A percentile compares a stretch with the other conserved stretches of the same genome.
Conservation (phyloP, 2,329 filamentous ascomycete genomes). For the Rhynchosporium secalis region DNA sequence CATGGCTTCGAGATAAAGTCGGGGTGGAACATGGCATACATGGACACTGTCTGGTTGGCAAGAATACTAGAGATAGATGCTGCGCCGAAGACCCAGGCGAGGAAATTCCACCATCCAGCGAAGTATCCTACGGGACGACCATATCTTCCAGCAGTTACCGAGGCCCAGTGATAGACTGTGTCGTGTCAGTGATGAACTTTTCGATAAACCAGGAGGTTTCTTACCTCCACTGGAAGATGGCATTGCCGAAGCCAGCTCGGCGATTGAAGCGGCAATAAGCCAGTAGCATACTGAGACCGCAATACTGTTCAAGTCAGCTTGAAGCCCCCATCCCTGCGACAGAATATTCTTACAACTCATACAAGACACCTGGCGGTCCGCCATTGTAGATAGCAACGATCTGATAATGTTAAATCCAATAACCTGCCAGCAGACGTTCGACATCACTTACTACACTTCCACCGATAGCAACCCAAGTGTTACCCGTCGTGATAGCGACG, state of each 20-base stretch:
- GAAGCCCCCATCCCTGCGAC: slow-evolving; percentile 42
- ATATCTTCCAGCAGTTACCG: slow-evolving; percentile 48
- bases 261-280: slow-evolving; percentile 50
- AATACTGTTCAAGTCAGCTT: slow-evolving; percentile 47
- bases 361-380: slow-evolving; percentile 59
- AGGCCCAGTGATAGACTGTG: slow-evolving; percentile 52
- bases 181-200: background rate
- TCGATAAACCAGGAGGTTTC: background rate
- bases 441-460: slow-evolving; percentile 44
- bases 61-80: slow-evolving; percentile 37
- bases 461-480: slow-evolving; percentile 46
- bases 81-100: slow-evolving; percentile 44
- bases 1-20: slow-evolving; percentile 46
- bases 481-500: slow-evolving; percentile 46
- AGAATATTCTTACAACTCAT: slow-evolving; percentile 52
- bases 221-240: slow-evolving; percentile 42
- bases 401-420: slow-evolving; percentile 1
- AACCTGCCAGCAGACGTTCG: too few relatives aligned
- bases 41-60: slow-evolving; percentile 47
- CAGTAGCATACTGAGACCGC: slow-evolving; percentile 50
- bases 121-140: slow-evolving; percentile 49
- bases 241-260: slow-evolving; percentile 50
- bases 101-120: slow-evolving; percentile 52
- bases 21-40: slow-evolving; percentile 49
- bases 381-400: slow-evolving; percentile 56